These are phyloP conservation scores for Corylus americana DNA, from an alignment of 306 rosid species.

Conservation along the genomic window DNA sequence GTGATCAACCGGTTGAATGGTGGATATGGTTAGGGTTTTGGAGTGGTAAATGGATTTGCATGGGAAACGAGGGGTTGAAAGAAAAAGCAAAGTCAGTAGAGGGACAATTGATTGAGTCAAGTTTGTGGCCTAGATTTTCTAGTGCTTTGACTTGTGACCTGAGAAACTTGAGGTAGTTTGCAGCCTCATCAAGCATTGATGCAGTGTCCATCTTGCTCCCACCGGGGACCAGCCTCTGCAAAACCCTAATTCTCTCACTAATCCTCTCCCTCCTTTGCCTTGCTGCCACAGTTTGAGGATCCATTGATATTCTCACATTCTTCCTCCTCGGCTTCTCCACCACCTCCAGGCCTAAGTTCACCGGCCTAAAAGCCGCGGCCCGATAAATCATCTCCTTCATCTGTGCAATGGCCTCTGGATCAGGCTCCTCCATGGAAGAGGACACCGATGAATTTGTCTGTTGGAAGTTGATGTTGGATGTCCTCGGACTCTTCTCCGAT, in stretches of 20 bases:
- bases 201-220: slow-evolving; percentile 99
- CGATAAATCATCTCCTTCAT: slow-evolving; percentile 97
- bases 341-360: slow-evolving; percentile 69
- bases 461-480: slow-evolving; percentile 79
- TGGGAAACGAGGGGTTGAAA: slow-evolving; percentile 86
- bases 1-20: slow-evolving; percentile 32
- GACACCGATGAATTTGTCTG: slow-evolving; percentile 57
- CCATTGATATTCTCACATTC: slow-evolving; percentile 81
- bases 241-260: slow-evolving; percentile 80
- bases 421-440: slow-evolving; percentile 63
- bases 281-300: slow-evolving; percentile 96
- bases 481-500: slow-evolving; percentile 46
- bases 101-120: slow-evolving; percentile 60
- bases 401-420: slow-evolving; percentile 83
- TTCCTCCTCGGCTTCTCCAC: slow-evolving; percentile 78
- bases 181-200: slow-evolving; percentile 97
- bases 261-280: slow-evolving; percentile 93
- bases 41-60: slow-evolving; percentile 51
- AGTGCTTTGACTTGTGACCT: slow-evolving; percentile 79
- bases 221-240: slow-evolving; percentile 91
- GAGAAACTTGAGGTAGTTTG: slow-evolving; percentile 86
- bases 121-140: slow-evolving; percentile 69
- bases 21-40: slow-evolving; percentile 46
- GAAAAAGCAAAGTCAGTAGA: slow-evolving; percentile 70
- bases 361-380: slow-evolving; percentile 91